A percentile compares a stretch with the other conserved stretches of the same genome.
phyloP scores from a whole-genome alignment of 768 basidiomycete genomes.

The Suillus hirtellus region DNA sequence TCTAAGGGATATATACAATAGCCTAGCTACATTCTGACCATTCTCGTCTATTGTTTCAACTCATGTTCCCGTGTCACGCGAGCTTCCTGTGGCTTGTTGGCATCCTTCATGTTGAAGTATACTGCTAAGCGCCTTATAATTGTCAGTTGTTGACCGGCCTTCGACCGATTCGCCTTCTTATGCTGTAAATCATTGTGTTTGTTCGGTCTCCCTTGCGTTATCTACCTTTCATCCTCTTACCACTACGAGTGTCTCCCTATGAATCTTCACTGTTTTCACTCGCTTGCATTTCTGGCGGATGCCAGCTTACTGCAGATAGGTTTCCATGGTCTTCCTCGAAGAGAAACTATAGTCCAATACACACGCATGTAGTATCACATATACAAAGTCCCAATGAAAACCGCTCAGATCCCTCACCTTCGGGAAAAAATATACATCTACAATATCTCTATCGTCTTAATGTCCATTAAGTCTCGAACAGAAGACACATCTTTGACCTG shows the following conservation, averaged over 20 bases:
- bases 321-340: neutral
- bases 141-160: neutral
- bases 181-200: no score
- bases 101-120: neutral
- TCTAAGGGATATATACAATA: neutral
- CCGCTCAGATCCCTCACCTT: neutral
- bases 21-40: neutral
- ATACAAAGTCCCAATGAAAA: neutral
- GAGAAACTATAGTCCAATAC: neutral
- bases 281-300: neutral
- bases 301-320: neutral
- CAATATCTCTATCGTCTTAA: no score
- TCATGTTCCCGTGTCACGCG: neutral
- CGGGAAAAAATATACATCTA: neutral
- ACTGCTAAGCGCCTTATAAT: neutral
- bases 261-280: neutral
- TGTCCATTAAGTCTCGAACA: no score
- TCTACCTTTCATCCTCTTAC: neutral
- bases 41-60: neutral
- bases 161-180: neutral
- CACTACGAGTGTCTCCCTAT: neutral
- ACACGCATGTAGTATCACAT: neutral
- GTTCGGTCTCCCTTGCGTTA: neutral
- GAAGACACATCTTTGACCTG: neutral
- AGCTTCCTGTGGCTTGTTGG: no score